phyloP scores from a whole-genome alignment of 345 rosid species.

The Carallia brachiata region DNA sequence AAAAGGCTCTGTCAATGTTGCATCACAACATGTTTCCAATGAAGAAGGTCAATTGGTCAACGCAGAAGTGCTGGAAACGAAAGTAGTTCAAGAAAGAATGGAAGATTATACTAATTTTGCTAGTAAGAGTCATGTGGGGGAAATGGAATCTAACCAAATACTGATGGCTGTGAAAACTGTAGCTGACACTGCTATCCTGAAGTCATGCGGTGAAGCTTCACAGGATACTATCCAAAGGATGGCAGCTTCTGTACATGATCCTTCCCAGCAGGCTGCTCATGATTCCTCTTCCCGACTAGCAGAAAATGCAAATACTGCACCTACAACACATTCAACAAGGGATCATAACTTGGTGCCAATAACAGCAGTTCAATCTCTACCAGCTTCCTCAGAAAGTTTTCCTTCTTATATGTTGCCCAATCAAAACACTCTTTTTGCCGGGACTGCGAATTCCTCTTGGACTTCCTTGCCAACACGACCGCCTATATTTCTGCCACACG shows the following conservation, averaged over 20 bases:
- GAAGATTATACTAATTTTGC: conserved; percentile 1
- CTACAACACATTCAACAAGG: conserved; percentile 10
- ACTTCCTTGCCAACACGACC: conserved; percentile 22
- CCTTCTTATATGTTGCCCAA: conserved; percentile 37
- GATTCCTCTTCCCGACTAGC: conserved; percentile 9
- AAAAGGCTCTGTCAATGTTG: conserved; percentile 22
- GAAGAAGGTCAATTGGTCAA: conserved; percentile 6
- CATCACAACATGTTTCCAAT: neutral
- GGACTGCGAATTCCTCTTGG: conserved; percentile 30
- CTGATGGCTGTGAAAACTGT: conserved; percentile 12
- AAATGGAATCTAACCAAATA: conserved; percentile 14
- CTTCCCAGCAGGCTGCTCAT: conserved; percentile 18
- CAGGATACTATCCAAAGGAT: conserved; percentile 15
- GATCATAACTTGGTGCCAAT: conserved; percentile 17
- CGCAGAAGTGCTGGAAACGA: conserved; percentile 7
- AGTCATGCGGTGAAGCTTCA: conserved; percentile 21
- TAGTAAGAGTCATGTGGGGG: conserved; percentile 14
- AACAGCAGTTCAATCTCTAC: conserved; percentile 26
- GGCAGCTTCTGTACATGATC: conserved; percentile 18
- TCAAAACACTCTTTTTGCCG: conserved; percentile 29
- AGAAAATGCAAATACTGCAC: conserved; percentile 20
- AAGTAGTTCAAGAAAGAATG: conserved; percentile 19
- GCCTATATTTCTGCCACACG: conserved; percentile 10
- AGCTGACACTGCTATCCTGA: conserved; percentile 12
- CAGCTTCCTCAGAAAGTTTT: conserved; percentile 30